phyloP scores from a whole-genome alignment of 1,139 yeast genomes.

The Entelexis paramagnoliae region DNA sequence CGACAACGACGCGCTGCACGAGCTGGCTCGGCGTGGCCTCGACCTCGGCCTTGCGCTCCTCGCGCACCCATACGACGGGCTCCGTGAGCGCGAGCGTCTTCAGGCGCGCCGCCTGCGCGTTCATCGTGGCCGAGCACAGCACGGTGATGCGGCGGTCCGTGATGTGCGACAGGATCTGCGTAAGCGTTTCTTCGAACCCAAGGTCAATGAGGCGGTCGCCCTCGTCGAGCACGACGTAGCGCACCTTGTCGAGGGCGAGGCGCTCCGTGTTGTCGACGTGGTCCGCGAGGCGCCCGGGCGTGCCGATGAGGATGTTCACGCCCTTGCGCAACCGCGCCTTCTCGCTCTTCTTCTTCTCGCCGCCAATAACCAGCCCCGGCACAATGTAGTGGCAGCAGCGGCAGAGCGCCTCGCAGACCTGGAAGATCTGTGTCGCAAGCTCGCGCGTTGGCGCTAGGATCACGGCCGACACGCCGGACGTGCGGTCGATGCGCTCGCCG shows the following conservation, averaged over 20 bases:
- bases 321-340: slow-evolving; percentile 87
- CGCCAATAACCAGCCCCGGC: slow-evolving; percentile 90
- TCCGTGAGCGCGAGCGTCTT: slow-evolving; percentile 65
- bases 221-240: slow-evolving; percentile 85
- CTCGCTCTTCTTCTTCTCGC: slow-evolving; percentile 86
- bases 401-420: slow-evolving; percentile 57
- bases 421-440: slow-evolving; percentile 81
- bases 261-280: slow-evolving; percentile 82
- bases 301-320: slow-evolving; percentile 76
- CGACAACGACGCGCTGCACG: slow-evolving; percentile 62
- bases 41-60: slow-evolving; percentile 23
- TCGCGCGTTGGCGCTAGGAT: slow-evolving; percentile 90
- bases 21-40: slow-evolving; percentile 77
- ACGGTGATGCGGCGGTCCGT: slow-evolving; percentile 67
- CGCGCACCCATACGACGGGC: slow-evolving; percentile 54
- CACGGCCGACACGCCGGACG: slow-evolving; percentile 80
- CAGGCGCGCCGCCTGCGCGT: slow-evolving; percentile 63
- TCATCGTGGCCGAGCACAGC: slow-evolving; percentile 90
- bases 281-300: slow-evolving; percentile 87
- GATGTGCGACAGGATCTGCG: slow-evolving; percentile 58
- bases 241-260: slow-evolving; percentile 57
- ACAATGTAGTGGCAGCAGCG: slow-evolving; percentile 73
- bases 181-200: slow-evolving; percentile 88
- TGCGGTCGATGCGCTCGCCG: slow-evolving; percentile 40
- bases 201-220: slow-evolving; percentile 91